Evolutionary conservation across 1,284 basidiomycete genomes (phyloP), one percentile per base, ranked within the genome.

Genomic region (Ceratobasidium sp.): DNA sequence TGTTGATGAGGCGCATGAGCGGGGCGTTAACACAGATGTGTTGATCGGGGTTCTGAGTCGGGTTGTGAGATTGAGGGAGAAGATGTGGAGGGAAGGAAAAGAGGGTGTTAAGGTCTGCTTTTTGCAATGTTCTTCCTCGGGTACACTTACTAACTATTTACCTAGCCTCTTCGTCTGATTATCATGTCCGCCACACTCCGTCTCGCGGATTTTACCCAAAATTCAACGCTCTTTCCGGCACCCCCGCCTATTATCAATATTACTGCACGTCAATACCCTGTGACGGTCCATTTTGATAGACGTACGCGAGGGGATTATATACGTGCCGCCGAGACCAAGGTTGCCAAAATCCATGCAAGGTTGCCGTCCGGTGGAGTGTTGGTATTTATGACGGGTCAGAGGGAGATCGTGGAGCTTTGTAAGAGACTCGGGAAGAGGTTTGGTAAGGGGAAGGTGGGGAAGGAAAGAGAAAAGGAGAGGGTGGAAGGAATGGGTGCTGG

Each of bases 181-280:
- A 98, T 99, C 86, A 99, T 99, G 98, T 99, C 97, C 56, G 98
- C 98, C 1, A 99, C 98, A 0, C 90, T 99, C 6, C 94, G 97
- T 40, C 93, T 99, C 33, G 91, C 92, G 70, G 98, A 99, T 85
- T 99, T 99, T 82, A 92, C 94, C 0, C 91, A 94, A 79, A 99
- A 99, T 85, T 89, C 86, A 66, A 90, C 90, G 0, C 88, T 99
- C 2, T 99, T 99, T 85, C 80, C 91, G 0, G 87, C 87, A 0
- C 91, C 95, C 5, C 97, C 98, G 20, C 98, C 98, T 0, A 90
- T 99, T 68, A 93, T 99, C 84, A 93, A 92, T 81, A 93, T 99
- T 77, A 89, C 92, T 38, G 94, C 95, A 0, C 93, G 98, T 26
- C 97, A 99, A 84, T 93, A 99, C 85, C 95, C 97, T 0, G 98